phyloP scores from a whole-genome alignment of 768 basidiomycete species.

The Leccinum subgranulosum region DNA sequence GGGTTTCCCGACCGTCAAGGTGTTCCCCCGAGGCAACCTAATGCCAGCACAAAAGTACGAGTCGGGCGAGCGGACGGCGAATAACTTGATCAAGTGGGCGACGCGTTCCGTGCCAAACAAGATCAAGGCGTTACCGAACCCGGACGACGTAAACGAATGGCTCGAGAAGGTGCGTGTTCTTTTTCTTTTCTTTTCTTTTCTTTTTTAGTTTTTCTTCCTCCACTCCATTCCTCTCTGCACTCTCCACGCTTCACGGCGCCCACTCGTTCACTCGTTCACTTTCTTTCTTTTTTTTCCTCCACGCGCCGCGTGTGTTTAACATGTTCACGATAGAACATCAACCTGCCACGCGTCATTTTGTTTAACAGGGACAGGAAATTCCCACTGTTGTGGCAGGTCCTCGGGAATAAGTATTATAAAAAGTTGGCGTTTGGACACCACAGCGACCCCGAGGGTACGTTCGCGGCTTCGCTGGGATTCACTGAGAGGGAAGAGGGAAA shows the following conservation, averaged over 20 bases:
- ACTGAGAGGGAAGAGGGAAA: slow-evolving; percentile 50
- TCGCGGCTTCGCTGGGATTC: slow-evolving; percentile 56
- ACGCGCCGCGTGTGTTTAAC: neutral
- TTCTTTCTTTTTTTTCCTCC: neutral
- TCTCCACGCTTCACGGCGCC: neutral
- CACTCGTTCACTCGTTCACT: neutral
- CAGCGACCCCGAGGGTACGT: slow-evolving; percentile 62
- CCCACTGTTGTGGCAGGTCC: slow-evolving; percentile 77
- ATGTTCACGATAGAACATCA: slow-evolving; percentile 30
- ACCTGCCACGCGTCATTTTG: slow-evolving; percentile 58
- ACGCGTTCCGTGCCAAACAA: slow-evolving; percentile 70
- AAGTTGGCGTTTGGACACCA: slow-evolving; percentile 61
- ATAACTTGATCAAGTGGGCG: slow-evolving; percentile 72
- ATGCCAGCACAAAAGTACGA: slow-evolving; percentile 65
- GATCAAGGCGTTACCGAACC: slow-evolving; percentile 55
- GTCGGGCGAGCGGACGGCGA: slow-evolving; percentile 64
- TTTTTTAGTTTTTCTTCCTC: neutral
- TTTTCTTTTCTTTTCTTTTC: neutral
- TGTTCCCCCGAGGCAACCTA: slow-evolving; percentile 75
- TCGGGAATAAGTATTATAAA: slow-evolving; percentile 68
- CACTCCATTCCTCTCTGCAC: neutral
- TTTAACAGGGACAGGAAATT: slow-evolving; percentile 73
- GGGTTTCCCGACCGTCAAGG: slow-evolving; percentile 94
- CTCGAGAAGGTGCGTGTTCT: slow-evolving; percentile 56
- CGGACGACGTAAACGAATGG: slow-evolving; percentile 64